phyloP scores from a whole-genome alignment of 305 asterid genomes.

The Caryopteris hybrid region DNA sequence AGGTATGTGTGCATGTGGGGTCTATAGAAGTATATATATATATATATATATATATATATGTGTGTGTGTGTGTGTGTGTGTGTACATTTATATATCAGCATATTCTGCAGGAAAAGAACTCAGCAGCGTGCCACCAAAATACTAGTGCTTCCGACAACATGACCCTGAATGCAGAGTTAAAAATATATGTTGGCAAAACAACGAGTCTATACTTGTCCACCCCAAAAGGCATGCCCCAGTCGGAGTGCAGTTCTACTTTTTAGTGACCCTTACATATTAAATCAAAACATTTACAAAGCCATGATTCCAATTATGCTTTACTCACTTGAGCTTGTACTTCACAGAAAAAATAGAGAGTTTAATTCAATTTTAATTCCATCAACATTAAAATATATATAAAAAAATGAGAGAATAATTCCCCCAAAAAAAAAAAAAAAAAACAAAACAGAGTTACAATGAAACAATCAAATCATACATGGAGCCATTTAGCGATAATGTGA shows the following conservation, averaged over 20 bases:
- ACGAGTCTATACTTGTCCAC: not conserved
- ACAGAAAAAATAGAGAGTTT: not conserved
- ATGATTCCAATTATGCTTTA: not conserved
- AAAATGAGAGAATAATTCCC: not conserved
- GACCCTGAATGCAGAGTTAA: not conserved
- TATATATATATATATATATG: not conserved
- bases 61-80: no score
- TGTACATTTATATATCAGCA: not conserved
- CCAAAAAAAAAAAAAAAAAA: no score
- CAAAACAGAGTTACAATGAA: no score
- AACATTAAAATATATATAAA: not conserved
- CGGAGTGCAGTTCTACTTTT: not conserved
- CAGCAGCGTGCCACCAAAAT: not conserved
- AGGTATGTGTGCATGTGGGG: not conserved
- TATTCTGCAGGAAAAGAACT: not conserved
- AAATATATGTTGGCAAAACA: not conserved
- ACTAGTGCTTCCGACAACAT: not conserved
- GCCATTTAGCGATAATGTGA: no score
- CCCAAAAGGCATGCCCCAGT: not conserved
- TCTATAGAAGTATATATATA: no score
- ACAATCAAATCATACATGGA: not conserved
- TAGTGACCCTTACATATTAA: not conserved
- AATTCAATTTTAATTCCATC: not conserved
- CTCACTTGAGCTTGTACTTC: not conserved
- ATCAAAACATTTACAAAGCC: not conserved